A percentile compares a stretch with the other conserved stretches of the same genome.
These are phyloP conservation scores for Chrysanthemum lavandulifolium DNA, from an alignment of 129 eudicot genomes.

Conservation along the genomic window DNA sequence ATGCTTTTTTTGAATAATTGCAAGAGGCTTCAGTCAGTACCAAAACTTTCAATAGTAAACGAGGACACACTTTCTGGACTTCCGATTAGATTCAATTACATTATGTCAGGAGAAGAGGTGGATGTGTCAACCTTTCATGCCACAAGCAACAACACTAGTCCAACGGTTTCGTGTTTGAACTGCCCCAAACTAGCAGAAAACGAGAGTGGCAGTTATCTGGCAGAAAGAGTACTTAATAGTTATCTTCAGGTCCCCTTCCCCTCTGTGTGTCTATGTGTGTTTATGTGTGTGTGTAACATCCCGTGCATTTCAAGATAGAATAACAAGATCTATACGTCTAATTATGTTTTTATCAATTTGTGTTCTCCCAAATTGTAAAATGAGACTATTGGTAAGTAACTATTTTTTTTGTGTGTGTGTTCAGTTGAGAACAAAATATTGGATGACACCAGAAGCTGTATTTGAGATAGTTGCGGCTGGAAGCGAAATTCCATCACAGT, in stretches of 20 bases:
- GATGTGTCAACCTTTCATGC: constrained; percentile 8
- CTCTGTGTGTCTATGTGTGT: not conserved
- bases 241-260: constrained; percentile 15
- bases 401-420: not conserved
- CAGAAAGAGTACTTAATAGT: constrained; percentile 4
- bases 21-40: constrained; percentile 18
- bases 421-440: constrained; percentile 14
- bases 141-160: constrained; percentile 13
- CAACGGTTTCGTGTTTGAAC: constrained; percentile 29
- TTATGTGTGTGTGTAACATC: not conserved
- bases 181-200: constrained; percentile 19
- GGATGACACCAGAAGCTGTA: constrained; percentile 24
- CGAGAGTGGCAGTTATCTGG: constrained; percentile 1
- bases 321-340: no score
- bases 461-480: constrained; percentile 26
- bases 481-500: not conserved
- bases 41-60: constrained; percentile 25
- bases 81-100: constrained; percentile 15
- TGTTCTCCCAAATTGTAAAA: not conserved
- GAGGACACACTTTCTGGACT: constrained; percentile 20
- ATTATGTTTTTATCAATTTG: not conserved
- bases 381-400: no score
- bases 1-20: constrained; percentile 25
- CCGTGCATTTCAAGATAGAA: no score
- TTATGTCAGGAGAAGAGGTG: constrained; percentile 9